Evolutionary conservation across 2,329 filamentous ascomycete genomes (phyloP), one percentile per base, ranked within the genome.

Genomic region (Bertia moriformis): DNA sequence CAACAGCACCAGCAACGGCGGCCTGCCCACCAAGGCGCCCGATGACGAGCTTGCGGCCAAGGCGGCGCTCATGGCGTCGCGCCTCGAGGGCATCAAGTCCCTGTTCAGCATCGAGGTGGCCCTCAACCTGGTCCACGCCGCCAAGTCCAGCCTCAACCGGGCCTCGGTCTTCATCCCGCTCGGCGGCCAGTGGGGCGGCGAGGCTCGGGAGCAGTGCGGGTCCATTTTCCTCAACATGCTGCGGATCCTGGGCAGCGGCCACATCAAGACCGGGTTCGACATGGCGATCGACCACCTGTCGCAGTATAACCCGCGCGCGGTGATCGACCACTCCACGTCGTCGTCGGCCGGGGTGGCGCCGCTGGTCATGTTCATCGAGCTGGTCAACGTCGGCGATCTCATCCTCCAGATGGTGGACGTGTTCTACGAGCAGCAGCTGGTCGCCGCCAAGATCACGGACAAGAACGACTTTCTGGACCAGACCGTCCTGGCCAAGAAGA

Each of bases 361-460:
- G 2, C 70, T 98, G 3, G 87, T 95, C 37, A 95, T 84, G 1
- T 98, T 98, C 51, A 77, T 98, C 44, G 91, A 98, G 60, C 73
- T 98, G 19, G 91, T 98, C 56, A 98, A 98, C 53, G 89, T 98
- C 1, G 91, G 91, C 42, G 91, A 98, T 56, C 69, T 98, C 42
- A 98, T 98, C 49, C 86, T 93, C 42, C 91, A 98, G 57, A 98
- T 98, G 91, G 77, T 98, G 42, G 91, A 98, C 54, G 87, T 98
- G 22, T 98, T 98, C 55, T 98, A 93, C 60, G 83, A 93, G 54
- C 91, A 96, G 60, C 91, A 98, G 61, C 72, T 98, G 19, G 77
- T 87, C 4, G 73, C 76, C 1, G 74, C 83, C 14, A 83, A 83
- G 50, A 78, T 98, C 39, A 83, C 83, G 1, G 89, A 96, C 54